phyloP scores from a whole-genome alignment of 805 yeast genomes.

The Saccharomycopsis fermentans region DNA sequence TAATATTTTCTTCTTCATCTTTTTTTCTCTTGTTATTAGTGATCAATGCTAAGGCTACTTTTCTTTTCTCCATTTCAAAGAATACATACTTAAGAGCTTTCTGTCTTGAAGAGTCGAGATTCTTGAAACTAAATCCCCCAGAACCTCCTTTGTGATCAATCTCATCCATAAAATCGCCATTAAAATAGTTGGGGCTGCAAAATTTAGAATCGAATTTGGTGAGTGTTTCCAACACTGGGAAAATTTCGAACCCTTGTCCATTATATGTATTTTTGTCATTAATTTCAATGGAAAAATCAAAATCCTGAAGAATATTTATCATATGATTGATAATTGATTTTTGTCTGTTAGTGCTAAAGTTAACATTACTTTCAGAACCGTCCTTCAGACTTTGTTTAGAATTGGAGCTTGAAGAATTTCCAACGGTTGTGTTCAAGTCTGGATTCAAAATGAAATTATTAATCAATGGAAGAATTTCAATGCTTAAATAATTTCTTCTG shows the following conservation, averaged over 20 bases:
- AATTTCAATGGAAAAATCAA: slow-evolving; percentile 14
- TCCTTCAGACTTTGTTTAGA: neutral
- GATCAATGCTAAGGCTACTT: slow-evolving; percentile 4
- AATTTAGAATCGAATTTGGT: slow-evolving; percentile 5
- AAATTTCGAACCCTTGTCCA: slow-evolving; percentile 7
- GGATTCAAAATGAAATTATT: slow-evolving; percentile 17
- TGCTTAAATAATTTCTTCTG: slow-evolving; percentile 1
- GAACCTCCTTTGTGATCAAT: neutral
- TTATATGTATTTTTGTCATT: neutral
- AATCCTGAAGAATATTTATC: slow-evolving; percentile 5
- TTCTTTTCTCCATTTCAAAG: slow-evolving; percentile 3
- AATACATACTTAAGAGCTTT: slow-evolving; percentile 4
- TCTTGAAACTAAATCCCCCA: neutral
- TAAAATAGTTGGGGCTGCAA: neutral
- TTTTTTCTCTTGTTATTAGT: slow-evolving; percentile 15
- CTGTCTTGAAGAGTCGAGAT: neutral
- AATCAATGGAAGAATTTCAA: slow-evolving; percentile 27
- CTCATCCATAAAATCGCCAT: neutral
- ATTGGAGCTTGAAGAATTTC: neutral
- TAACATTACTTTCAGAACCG: neutral
- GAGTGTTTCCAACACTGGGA: slow-evolving; percentile 15
- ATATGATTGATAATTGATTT: slow-evolving; percentile 5
- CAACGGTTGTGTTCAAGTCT: neutral
- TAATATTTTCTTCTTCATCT: slow-evolving; percentile 14
- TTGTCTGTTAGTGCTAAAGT: slow-evolving; percentile 3